Base-by-base conservation (phyloP, 2,329 filamentous ascomycete genomes). In the Hypoxylon sp. region DNA sequence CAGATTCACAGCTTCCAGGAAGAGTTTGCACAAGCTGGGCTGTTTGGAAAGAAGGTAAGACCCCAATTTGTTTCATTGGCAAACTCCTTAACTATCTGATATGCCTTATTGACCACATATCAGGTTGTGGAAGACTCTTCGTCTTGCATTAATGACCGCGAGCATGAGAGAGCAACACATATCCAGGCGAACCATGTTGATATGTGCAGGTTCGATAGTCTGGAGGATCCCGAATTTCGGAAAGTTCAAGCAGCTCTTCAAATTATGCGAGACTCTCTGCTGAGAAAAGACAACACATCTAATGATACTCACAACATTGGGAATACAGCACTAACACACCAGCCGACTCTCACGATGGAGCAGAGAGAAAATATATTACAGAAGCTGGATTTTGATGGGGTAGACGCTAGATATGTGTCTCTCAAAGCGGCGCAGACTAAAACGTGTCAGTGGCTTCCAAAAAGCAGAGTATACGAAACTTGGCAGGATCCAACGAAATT, bases 1-100 rank as follows among this genome's bases (percentile, higher is more conserved):
- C 48, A 59, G 6, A 72, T 79, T 47, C 67, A 79, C 57, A 78
- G 75, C 1, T 79, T 79, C 52, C 75, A 79, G 46, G 76, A 79
- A 56, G 60, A 72, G 52, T 19, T 59, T 8, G 64, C 55, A 6
- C 30, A 69, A 4, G 49, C 41, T 2, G 2, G 19, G 5, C 62
- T 70, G 1, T 20, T 55, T n/a, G 49, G 58, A 1, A 47, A 22
- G 1, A 68, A 71, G 70, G 49, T 52, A 41, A 4, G 34, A 26
- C n/a, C 17, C 10, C 2, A 17, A 17, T 8, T 17, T n/a, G n/a
- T n/a, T 26, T 17, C 6, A 32, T n/a, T 15, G 13, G 2, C 13
- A 1, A n/a, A 37, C 15, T 15, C 6, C 32, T 37, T n/a, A 5
- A 34, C 8, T 37, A 2, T 13, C n/a, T 4, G 10, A 13, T 11